Evolutionary conservation across 371 early-diverging fungal species (phyloP), one percentile per base, ranked within the genome.

Genomic region (Rhizopus delemar): DNA sequence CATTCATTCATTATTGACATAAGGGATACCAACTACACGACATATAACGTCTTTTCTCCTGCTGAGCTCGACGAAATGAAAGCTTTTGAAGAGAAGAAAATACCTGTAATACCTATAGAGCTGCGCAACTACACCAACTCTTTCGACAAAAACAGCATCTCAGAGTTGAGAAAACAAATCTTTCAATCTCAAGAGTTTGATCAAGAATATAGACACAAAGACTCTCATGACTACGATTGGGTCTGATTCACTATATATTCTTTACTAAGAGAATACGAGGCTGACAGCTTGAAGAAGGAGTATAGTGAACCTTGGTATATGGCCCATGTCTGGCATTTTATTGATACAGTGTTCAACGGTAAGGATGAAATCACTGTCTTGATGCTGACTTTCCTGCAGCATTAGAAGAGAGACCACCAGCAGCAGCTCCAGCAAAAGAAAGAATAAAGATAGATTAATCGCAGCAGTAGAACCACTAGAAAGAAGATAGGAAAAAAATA

Each of bases 371-470:
- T 43, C 54, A 32, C 31, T 41, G 13, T 54, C 49, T 35, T 50
- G 51, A 49, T 51, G 50, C 33, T 57, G 11, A 41, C 41, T 50
- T 51, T 57, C 32, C 41, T 50, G 39, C 38, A 1, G 41, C n/a
- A 32, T 60, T 41, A 60, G 54, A 60, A 55, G 60, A n/a, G 41
- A 60, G 16, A 55, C 51, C 31, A 54, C 41, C 33, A 55, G 56
- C 29, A 12, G 15, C 22, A 43, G 22, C 32, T 61, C 56, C 9
- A 61, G 45, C 15, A 61, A 61, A 49, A 55, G 51, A 54, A 60
- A 54, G 43, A 60, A 48, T 12, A 53, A 60, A 46, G 41, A 53
- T 16, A 54, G 61, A 38, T 60, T 51, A 32, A 54, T 60, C 13
- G 43, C 12, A 35, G 54, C 50, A 3, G n/a, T 60, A 31, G 61